Base-by-base conservation (phyloP, 2,329 filamentous ascomycete genomes). In the Aspergillus pseudonomiae region DNA sequence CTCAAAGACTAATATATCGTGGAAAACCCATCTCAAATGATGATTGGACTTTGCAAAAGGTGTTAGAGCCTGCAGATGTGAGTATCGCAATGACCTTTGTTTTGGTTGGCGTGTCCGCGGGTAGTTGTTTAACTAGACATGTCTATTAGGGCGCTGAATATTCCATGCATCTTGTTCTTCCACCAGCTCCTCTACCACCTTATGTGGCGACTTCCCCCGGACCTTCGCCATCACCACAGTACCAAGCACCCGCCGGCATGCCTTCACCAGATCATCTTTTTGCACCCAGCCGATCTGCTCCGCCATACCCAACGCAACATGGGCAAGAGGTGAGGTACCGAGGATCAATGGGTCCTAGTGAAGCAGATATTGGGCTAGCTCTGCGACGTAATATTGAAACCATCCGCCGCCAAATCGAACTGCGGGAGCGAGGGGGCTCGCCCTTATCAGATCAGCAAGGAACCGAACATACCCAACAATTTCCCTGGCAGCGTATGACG, bases 1-100 rank as follows among this genome's bases (percentile, higher is more conserved):
- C 78, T 50, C 87, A 89, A 76, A 80, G 86, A 50, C 73, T 89
- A 63, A 87, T 89, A 24, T 88, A 87, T 68, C 77, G 81, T 57
- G 87, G 87, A 24, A 80, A 83, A 61, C 81, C 83, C 32, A 78
- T 89, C 7, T 71, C 80, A 7, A 79, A 84, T 66, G 80, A 85
- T 63, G 75, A 77, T 26, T 80, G 81, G 43, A 83, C 79, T 0
- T 73, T 89, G 61, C 74, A 76, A 34, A 77, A 80, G 41, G 77
- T 87, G 4, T 79, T 89, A 65, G 83, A 84, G 46, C 75, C 80
- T 19, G 77, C 82, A 36, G 78, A 82, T 65, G 85, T 87, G 71
- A 71, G 83, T 76, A 30, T 36, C 32, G 21, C 26, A 4, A 10
- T 6, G 34, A 16, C 24, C 39, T 26, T 39, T 6, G 45, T 21